Evolutionary conservation across 164 flowering plant species (phyloP), one percentile per base, ranked within the genome.

Genomic region (Platanus orientalis): DNA sequence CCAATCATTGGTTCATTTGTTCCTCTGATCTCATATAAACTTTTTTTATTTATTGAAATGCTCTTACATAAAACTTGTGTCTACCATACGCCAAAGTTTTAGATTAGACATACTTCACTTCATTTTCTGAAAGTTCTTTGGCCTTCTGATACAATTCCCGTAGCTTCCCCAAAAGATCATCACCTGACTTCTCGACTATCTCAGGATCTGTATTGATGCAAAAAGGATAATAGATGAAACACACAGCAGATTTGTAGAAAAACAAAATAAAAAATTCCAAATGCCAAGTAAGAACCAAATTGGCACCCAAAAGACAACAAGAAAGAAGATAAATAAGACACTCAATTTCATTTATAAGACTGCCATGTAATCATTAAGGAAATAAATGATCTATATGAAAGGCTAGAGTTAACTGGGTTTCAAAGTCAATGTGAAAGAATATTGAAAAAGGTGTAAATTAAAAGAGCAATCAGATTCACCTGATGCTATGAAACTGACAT

Each of bases 101-200:
- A 48, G 29, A 59, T 54, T 10, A 45, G 32, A 50, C 76, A 50
- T 79, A 94, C 98, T 24, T 71, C 45, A 77, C 81, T 89, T 94
- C 97, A 73, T 7, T 77, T 68, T 89, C 98, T 23, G 96, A 80
- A 48, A 94, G 88, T 6, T 86, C 95, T 74, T 81, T 94, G 44
- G 91, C 96, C 56, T 80, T 89, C 45, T 66, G 77, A 69, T 90
- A 94, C 28, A 89, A 68, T 30, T n/a, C 47, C 69, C 83, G 89
- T 24, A 94, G 85, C 68, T 55, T 82, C 24, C 78, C 54, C 50
- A 91, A 71, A 12, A 89, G 75, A 64, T 4, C 77, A 68, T 94
- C 97, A 55, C 90, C 96, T 48, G 94, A 82, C 75, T 94, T 94
- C 80, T 94, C 98, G 50, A 86, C 88, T 66, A 87, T 70, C 76